Evolutionary conservation across 1,284 basidiomycete genomes (phyloP).

Genomic region (Inonotus hispidus): DNA sequence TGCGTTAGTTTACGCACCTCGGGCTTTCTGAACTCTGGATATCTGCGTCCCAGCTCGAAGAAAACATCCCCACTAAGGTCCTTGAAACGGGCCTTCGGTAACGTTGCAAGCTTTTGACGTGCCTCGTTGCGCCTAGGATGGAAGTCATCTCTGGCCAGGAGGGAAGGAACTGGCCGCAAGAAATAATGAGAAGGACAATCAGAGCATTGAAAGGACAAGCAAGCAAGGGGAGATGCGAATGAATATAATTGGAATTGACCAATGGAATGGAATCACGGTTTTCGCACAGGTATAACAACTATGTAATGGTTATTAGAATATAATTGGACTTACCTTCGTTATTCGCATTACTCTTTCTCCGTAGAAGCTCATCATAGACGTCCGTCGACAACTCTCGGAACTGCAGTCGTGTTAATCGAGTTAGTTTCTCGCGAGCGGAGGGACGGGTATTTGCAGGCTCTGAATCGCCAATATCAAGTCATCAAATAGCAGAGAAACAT

Average conservation of each 20-base stretch:
- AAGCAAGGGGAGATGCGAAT: too few relatives aligned
- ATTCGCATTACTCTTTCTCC: conserved; percentile 61
- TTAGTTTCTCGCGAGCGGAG: conserved; percentile 86
- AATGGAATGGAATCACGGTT: too few relatives aligned
- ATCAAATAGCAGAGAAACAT: background rate
- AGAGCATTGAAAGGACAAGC: background rate
- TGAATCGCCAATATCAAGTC: conserved; percentile 24
- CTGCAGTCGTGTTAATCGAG: conserved; percentile 82
- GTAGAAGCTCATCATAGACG: conserved; percentile 87
- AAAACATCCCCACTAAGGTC: conserved; percentile 97
- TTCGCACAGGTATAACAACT: background rate
- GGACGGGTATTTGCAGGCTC: conserved; percentile 77
- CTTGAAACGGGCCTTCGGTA: conserved; percentile 89
- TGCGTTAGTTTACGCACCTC: conserved; percentile 32
- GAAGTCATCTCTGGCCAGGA: conserved; percentile 90
- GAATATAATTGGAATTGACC: too few relatives aligned
- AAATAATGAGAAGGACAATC: background rate
- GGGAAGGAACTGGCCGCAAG: conserved; percentile 65
- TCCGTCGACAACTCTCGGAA: conserved; percentile 93
- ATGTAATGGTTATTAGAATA: background rate
- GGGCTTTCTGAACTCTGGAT: conserved; percentile 92
- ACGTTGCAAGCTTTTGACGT: conserved; percentile 93
- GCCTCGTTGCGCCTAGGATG: conserved; percentile 99
- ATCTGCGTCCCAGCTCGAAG: conserved; percentile 88
- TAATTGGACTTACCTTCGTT: conserved; percentile 50